Conservation (phyloP, 306 rosid species). For the Cucumis melo region DNA sequence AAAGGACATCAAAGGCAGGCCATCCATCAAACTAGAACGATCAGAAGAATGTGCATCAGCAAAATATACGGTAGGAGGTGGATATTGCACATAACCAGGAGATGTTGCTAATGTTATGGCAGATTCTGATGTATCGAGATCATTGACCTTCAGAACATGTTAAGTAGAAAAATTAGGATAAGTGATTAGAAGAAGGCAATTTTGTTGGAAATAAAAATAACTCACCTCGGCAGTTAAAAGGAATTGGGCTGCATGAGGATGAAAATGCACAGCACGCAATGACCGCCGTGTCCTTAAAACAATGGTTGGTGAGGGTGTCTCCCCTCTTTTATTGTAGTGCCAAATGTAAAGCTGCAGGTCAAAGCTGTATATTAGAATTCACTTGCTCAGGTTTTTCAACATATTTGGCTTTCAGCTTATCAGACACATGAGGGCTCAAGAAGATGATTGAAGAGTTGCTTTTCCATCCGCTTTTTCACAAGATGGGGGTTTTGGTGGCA, state of each 20-base stretch:
- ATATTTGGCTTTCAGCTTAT: background rate
- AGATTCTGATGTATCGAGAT: conserved; percentile 81
- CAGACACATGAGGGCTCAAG: background rate
- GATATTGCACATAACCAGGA: conserved; percentile 72
- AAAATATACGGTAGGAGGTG: conserved; percentile 89
- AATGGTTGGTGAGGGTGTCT: conserved; percentile 65
- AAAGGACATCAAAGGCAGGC: conserved; percentile 50
- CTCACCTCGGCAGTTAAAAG: conserved; percentile 91
- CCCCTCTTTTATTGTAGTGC: conserved; percentile 71
- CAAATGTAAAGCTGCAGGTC: conserved; percentile 68
- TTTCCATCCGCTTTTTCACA: background rate
- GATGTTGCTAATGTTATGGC: conserved; percentile 84
- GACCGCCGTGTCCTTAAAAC: conserved; percentile 83
- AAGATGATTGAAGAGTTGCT: background rate
- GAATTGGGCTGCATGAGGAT: conserved; percentile 83
- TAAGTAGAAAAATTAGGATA: conserved; percentile 7
- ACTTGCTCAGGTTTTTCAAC: background rate
- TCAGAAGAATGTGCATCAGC: conserved; percentile 60
- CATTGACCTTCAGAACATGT: conserved; percentile 65
- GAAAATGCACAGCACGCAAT: conserved; percentile 94
- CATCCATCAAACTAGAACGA: conserved; percentile 39
- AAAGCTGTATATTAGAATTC: conserved; percentile 2
- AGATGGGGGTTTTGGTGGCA: background rate
- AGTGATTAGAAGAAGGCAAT: background rate
- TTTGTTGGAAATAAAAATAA: conserved; percentile 3